phyloP scores from a whole-genome alignment of 2,329 filamentous ascomycete species.

The Nigrospora osmanthi region DNA sequence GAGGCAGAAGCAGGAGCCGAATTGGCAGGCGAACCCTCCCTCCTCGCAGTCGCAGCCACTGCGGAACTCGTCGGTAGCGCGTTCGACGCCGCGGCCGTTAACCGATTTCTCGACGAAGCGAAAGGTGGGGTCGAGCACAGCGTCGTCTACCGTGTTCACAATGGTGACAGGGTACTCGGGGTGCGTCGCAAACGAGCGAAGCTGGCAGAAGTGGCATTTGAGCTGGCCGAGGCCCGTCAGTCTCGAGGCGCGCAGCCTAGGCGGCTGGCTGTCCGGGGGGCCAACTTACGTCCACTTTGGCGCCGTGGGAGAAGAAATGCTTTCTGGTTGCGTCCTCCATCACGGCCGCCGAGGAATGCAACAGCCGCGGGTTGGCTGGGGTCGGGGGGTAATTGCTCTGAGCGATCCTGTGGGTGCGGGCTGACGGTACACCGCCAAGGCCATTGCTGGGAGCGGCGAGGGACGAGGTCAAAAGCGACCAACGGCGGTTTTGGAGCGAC shows the following conservation, averaged over 20 bases:
- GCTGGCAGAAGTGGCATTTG: slow-evolving; percentile 55
- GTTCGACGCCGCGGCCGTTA: slow-evolving; percentile 50
- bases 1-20: slow-evolving; percentile 59
- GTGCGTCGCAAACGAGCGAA: slow-evolving; percentile 45
- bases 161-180: slow-evolving; percentile 48
- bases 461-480: too few species aligned
- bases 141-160: slow-evolving; percentile 53
- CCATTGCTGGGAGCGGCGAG: too few species aligned
- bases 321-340: slow-evolving; percentile 38
- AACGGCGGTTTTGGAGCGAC: too few species aligned
- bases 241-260: neutral
- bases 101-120: slow-evolving; percentile 59
- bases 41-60: slow-evolving; percentile 61
- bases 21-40: slow-evolving; percentile 55
- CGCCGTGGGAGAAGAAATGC: slow-evolving; percentile 44
- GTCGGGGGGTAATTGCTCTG: too few species aligned
- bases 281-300: slow-evolving; percentile 19
- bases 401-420: too few species aligned
- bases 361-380: too few species aligned
- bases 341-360: too few species aligned
- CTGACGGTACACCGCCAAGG: too few species aligned
- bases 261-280: neutral
- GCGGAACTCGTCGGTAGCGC: slow-evolving; percentile 53
- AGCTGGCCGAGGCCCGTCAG: slow-evolving; percentile 14
- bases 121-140: slow-evolving; percentile 54